A percentile compares a stretch with the other conserved stretches of the same genome.
Conservation (phyloP, 768 basidiomycete species). For the Strobilomyces confusus region DNA sequence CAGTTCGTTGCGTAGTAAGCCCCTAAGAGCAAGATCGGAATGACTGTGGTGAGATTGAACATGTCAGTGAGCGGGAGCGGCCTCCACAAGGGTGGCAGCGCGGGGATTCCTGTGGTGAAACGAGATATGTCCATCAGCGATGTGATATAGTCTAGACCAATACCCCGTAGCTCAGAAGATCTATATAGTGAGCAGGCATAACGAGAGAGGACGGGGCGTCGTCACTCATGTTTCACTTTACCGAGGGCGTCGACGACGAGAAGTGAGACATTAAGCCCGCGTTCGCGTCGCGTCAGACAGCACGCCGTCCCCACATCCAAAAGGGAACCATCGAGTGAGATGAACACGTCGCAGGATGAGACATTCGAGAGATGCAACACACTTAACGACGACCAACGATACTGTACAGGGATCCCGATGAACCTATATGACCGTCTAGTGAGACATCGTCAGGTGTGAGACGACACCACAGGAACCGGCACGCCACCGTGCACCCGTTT, state of each 20-base stretch:
- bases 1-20: not conserved
- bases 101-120: constrained; percentile 6
- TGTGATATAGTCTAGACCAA: not conserved
- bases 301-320: not conserved
- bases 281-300: not conserved
- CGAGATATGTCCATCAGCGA: not conserved
- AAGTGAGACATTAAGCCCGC: constrained; percentile 8
- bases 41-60: constrained; percentile 3
- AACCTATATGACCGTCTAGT: constrained; percentile 1
- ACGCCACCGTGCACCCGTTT: constrained; percentile 21
- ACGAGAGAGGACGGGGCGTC: not conserved
- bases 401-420: constrained; percentile 22
- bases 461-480: constrained; percentile 11
- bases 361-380: not conserved
- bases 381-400: constrained; percentile 26
- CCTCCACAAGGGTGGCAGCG: not conserved
- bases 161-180: not conserved
- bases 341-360: not conserved
- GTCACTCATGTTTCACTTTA: constrained; percentile 9
- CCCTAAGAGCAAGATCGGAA: constrained; percentile 1
- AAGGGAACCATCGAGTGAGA: not conserved
- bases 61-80: not conserved
- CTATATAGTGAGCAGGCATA: constrained; percentile 2
- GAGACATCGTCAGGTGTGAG: constrained; percentile 11
- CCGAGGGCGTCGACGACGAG: not conserved